These are phyloP conservation scores for Blastobotrys indianensis DNA, from an alignment of 1,139 yeast species.

Conservation along the genomic window DNA sequence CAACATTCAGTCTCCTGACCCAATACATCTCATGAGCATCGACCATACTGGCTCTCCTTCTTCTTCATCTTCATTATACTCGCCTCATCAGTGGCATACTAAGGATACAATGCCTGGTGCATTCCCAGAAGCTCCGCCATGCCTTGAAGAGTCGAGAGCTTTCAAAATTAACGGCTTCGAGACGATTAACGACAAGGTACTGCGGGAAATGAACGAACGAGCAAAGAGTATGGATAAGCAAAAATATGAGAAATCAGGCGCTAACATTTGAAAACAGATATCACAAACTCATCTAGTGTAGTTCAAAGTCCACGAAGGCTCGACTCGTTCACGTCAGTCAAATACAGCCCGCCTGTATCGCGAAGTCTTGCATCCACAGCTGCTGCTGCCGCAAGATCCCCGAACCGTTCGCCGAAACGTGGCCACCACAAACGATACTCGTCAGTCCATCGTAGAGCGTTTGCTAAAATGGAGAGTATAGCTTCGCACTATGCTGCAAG, in stretches of 20 bases:
- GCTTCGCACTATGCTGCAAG: conserved; percentile 23
- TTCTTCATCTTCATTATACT: neutral
- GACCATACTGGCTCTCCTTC: neutral
- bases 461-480: conserved; percentile 30
- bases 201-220: conserved; percentile 34
- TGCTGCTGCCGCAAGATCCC: conserved; percentile 17
- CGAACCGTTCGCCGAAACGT: conserved; percentile 12
- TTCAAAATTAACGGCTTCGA: conserved; percentile 28
- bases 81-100: no score
- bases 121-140: neutral
- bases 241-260: neutral
- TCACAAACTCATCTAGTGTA: neutral
- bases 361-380: conserved; percentile 17
- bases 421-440: conserved; percentile 25
- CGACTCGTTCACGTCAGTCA: conserved; percentile 1
- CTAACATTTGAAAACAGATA: neutral
- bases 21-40: neutral
- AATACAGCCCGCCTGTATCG: conserved; percentile 3
- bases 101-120: conserved; percentile 6
- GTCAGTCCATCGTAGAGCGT: conserved; percentile 25
- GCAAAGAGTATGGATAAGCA: conserved; percentile 19
- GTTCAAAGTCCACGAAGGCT: neutral
- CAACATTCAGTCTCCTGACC: neutral
- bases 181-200: conserved; percentile 32
- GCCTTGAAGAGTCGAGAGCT: conserved; percentile 24